Conservation (phyloP, 495 filamentous ascomycete species). For the Endocarpon pusillum region DNA sequence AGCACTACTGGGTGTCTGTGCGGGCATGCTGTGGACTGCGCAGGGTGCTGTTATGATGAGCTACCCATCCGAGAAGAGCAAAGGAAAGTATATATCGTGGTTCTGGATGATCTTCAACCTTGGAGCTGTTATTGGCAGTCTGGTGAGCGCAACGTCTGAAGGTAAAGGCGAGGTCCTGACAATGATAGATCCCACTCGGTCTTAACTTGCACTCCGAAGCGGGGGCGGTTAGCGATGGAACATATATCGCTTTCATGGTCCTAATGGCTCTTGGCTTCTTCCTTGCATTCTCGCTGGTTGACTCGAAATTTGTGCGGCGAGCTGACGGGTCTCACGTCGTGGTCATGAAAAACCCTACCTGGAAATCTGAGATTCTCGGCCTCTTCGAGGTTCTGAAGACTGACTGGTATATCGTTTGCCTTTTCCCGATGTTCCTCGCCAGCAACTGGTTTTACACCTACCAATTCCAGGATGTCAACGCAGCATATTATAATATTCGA, state of each 20-base stretch:
- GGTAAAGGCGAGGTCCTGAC: background rate
- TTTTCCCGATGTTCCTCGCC: conserved; percentile 71
- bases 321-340: conserved; percentile 70
- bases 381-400: conserved; percentile 54
- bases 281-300: conserved; percentile 54
- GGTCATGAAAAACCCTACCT: conserved; percentile 73
- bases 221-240: conserved; percentile 57
- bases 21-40: conserved; percentile 76
- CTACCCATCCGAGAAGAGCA: conserved; percentile 65
- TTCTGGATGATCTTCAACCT: conserved; percentile 97
- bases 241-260: conserved; percentile 81
- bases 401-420: conserved; percentile 61
- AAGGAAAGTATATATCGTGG: conserved; percentile 75
- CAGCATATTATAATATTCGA: conserved; percentile 63
- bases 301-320: conserved; percentile 62
- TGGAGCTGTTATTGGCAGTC: conserved; percentile 74
- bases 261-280: conserved; percentile 64
- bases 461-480: conserved; percentile 35
- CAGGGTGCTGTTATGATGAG: conserved; percentile 95
- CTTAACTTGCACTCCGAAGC: conserved; percentile 54
- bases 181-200: conserved; percentile 48
- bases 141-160: conserved; percentile 29
- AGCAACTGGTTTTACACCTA: conserved; percentile 37
- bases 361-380: conserved; percentile 60
- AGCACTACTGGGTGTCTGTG: conserved; percentile 51